Base-by-base conservation (phyloP, 2,329 filamentous ascomycete species). In the Bisporella sp. region DNA sequence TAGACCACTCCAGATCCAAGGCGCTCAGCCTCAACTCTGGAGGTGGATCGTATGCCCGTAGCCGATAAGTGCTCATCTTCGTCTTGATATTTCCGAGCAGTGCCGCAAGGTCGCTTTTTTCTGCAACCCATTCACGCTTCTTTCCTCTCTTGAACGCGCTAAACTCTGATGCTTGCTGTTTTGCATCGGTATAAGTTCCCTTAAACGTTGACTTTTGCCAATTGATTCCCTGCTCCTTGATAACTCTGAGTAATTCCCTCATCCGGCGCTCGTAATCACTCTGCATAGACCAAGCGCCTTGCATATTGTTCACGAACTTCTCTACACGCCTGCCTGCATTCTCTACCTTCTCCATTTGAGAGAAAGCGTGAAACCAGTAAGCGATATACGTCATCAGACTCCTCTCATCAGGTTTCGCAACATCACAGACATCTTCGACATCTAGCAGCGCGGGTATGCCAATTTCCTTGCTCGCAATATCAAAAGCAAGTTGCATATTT, bases 311-410 rank as follows among this genome's bases (percentile, higher is more conserved):
- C 61, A 99, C 88, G 64, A 99, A 99, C 70, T 99, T 99, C 73
- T 99, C 93, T 5, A 99, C 93, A 59, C 93, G 82, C 54, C 93
- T 82, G 5, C 93, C 93, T 4, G 93, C 93, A 66, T 99, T 99
- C 70, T 99, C 93, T 6, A 99, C 93, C 67, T 92, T 87, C 72
- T 99, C 93, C 84, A 99, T 95, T 65, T 97, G 92, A 31, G 92
- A 97, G 68, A 99, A 99, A 61, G 93, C 93, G 66, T 99, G 93
- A 78, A 99, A 99, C 93, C 93, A 99, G 74, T 99, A 99, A 57
- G 93, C 93, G 62, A 99, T 99, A 69, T 99, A 99, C 1, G 93
- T 99, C 93, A 99, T 99, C 66, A 99, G 77, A 67, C 88, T 95
- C 61, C 89, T 85, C 70, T 99, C 93, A 67, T 99, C 93, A 29